phyloP scores from a whole-genome alignment of 495 filamentous ascomycete species.

The Rhypophila decipiens region DNA sequence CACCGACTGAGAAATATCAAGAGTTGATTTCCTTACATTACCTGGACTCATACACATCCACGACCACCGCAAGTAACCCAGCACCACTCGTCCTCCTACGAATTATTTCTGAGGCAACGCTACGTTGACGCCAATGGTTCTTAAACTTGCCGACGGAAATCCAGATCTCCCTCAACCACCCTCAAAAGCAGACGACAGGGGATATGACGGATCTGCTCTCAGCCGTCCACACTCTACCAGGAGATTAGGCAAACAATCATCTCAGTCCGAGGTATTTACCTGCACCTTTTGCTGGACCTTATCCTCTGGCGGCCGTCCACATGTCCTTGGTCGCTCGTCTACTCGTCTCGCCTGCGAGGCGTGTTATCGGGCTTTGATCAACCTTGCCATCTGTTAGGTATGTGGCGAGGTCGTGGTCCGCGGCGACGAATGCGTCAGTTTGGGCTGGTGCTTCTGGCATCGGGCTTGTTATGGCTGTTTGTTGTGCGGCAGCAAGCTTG shows the following conservation, averaged over 20 bases:
- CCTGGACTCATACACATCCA: too few species aligned
- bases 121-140: too few species aligned
- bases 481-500: conserved; percentile 27
- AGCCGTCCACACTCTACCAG: too few species aligned
- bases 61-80: too few species aligned
- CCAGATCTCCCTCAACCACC: background rate
- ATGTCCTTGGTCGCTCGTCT: conserved; percentile 19
- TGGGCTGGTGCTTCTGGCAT: conserved; percentile 48
- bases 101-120: too few species aligned
- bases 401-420: conserved; percentile 41
- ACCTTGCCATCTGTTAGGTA: conserved; percentile 43
- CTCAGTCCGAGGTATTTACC: too few species aligned
- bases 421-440: conserved; percentile 38
- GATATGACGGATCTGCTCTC: too few species aligned
- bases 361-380: conserved; percentile 33
- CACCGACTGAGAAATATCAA: too few species aligned
- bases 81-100: too few species aligned
- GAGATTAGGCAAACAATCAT: conserved; percentile 3
- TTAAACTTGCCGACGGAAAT: background rate
- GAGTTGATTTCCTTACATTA: too few species aligned
- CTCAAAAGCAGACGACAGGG: background rate
- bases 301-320: conserved; percentile 16
- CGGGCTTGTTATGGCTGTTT: conserved; percentile 41
- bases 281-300: conserved; percentile 44
- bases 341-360: conserved; percentile 33